Conservation (phyloP, 2,329 filamentous ascomycete species). For the Venturia pyrina region DNA sequence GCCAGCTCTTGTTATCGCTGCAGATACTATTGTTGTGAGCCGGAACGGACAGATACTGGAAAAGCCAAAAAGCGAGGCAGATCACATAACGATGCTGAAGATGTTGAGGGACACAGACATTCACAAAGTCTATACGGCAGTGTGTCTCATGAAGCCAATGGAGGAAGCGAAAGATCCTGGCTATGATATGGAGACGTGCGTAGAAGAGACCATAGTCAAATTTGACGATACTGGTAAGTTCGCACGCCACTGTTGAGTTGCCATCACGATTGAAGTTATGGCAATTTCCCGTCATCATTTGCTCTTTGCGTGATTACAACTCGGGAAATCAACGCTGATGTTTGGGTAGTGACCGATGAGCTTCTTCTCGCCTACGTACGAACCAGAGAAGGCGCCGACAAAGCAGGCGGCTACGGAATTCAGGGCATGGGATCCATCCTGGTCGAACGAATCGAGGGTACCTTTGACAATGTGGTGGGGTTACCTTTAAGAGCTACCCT, state of each 20-base stretch:
- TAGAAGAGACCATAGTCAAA: constrained; percentile 85
- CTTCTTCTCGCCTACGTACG: constrained; percentile 69
- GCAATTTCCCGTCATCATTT: background rate
- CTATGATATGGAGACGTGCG: constrained; percentile 69
- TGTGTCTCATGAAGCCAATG: constrained; percentile 73
- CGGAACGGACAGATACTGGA: constrained; percentile 70
- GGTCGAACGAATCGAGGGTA: constrained; percentile 80
- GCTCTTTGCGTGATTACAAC: background rate
- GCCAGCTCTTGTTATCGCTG: constrained; percentile 75
- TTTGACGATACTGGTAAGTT: constrained; percentile 55
- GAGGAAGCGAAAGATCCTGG: constrained; percentile 74
- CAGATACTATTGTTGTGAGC: constrained; percentile 82
- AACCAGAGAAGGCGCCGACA: constrained; percentile 88
- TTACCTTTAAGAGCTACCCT: constrained; percentile 71
- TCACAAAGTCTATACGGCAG: constrained; percentile 50
- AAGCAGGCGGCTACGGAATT: constrained; percentile 91
- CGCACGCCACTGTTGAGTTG: background rate
- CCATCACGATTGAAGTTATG: background rate
- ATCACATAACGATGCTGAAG: constrained; percentile 78
- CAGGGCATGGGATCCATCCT: constrained; percentile 82
- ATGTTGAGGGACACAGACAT: constrained; percentile 63
- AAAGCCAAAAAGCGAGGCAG: constrained; percentile 73
- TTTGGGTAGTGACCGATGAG: constrained; percentile 56
- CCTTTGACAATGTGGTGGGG: constrained; percentile 89
- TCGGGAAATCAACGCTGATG: background rate